These are phyloP conservation scores for Podila verticillata DNA, from an alignment of 192 early-diverging fungal genomes.

Conservation along the genomic window DNA sequence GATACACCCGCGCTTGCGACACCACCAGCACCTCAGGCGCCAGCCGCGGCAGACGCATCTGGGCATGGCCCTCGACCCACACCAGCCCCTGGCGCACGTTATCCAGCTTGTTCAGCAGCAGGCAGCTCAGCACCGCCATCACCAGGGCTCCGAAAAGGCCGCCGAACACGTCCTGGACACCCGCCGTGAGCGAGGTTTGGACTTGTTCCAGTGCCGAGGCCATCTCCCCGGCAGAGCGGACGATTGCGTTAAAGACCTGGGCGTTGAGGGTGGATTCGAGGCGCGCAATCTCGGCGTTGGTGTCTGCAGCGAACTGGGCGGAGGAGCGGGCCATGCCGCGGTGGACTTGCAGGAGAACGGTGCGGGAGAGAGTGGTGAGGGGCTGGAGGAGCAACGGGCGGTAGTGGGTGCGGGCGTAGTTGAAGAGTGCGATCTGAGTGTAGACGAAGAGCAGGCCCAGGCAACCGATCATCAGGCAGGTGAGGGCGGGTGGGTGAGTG, in stretches of 20 bases:
- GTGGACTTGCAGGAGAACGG: background rate
- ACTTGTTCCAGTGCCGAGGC: background rate
- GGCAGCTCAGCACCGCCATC: slow-evolving; percentile 24
- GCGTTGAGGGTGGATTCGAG: slow-evolving; percentile 33
- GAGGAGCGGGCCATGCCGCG: slow-evolving; percentile 6
- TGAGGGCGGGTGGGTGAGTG: slow-evolving; percentile 16
- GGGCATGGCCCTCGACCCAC: slow-evolving; percentile 23
- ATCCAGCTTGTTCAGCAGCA: slow-evolving; percentile 22
- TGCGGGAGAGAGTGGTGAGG: slow-evolving; percentile 3
- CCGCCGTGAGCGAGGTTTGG: slow-evolving; percentile 6
- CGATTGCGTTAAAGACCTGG: slow-evolving; percentile 16
- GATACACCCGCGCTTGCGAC: slow-evolving; percentile 1
- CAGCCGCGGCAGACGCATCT: slow-evolving; percentile 15
- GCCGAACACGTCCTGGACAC: slow-evolving; percentile 23
- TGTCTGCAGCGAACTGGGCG: slow-evolving; percentile 12
- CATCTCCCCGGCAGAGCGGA: slow-evolving; percentile 9
- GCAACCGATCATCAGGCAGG: slow-evolving; percentile 37
- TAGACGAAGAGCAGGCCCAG: slow-evolving; percentile 26
- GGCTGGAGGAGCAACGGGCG: background rate
- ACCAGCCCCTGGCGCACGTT: slow-evolving; percentile 5
- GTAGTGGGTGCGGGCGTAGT: slow-evolving; percentile 17
- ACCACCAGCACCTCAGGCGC: slow-evolving; percentile 22
- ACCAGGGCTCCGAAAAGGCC: slow-evolving; percentile 15
- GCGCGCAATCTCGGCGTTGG: slow-evolving; percentile 5
- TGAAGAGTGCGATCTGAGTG: slow-evolving; percentile 30